A percentile compares a stretch with the other conserved stretches of the same genome.
Evolutionary conservation across 1,284 basidiomycete species (phyloP).

Genomic region (Puccinia horiana): DNA sequence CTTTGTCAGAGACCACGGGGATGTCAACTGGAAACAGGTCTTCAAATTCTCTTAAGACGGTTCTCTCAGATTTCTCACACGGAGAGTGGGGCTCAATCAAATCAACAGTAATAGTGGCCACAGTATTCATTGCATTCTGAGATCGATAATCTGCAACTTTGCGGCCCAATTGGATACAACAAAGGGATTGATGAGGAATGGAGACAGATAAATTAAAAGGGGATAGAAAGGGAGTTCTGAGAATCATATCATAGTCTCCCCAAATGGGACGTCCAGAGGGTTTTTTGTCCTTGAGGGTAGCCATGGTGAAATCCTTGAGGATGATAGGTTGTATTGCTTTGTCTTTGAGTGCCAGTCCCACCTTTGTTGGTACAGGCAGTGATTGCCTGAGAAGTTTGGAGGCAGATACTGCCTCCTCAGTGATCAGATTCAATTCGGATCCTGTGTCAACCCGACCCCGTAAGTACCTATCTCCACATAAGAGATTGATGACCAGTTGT

Average conservation of each 20-base stretch:
- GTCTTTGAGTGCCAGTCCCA: background rate
- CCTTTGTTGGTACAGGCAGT: no score
- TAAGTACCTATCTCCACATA: background rate
- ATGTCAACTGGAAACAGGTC: background rate
- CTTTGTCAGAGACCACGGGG: background rate
- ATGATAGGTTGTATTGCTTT: background rate
- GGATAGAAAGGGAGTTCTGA: conserved; percentile 2
- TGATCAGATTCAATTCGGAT: background rate
- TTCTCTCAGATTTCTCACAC: background rate
- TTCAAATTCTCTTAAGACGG: background rate
- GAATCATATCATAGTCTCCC: conserved; percentile 2
- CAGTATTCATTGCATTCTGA: background rate
- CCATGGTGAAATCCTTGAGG: background rate
- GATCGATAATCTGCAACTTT: background rate
- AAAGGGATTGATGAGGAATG: background rate
- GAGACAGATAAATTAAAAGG: background rate
- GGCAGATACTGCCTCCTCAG: background rate
- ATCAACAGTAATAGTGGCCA: no score
- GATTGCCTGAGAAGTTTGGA: background rate
- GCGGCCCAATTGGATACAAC: background rate
- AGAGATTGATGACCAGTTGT: background rate
- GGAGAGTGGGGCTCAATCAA: background rate
- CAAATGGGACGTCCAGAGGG: background rate
- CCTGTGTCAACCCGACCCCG: background rate
- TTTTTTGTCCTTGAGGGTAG: background rate